Conservation (phyloP, 306 rosid species). For the Vicia faba region DNA sequence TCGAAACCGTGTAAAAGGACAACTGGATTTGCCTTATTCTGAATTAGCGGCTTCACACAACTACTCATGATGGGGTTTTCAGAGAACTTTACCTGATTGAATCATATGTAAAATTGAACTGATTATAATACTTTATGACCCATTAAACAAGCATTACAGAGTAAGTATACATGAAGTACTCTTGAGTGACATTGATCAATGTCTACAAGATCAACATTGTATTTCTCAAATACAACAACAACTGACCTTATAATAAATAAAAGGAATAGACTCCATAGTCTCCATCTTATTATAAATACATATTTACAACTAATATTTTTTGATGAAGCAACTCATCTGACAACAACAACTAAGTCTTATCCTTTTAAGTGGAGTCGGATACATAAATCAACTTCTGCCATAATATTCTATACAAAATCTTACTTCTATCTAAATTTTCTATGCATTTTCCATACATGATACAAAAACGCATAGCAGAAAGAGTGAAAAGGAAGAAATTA, state of each 20-base stretch:
- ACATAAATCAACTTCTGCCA: no score
- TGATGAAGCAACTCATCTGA: neutral
- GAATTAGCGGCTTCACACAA: constrained; percentile 72
- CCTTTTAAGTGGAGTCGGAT: no score
- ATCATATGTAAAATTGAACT: constrained; percentile 32
- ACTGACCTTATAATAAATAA: no score
- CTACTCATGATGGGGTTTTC: constrained; percentile 77
- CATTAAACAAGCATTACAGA: neutral
- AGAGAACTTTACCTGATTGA: constrained; percentile 58
- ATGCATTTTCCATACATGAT: neutral
- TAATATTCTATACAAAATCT: no score
- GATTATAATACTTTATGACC: constrained; percentile 1
- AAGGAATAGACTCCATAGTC: neutral
- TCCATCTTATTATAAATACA: neutral
- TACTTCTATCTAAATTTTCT: no score
- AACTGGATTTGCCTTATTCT: constrained; percentile 62
- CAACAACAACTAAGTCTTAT: no score
- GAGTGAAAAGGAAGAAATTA: neutral
- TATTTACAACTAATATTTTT: neutral
- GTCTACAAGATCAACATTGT: neutral
- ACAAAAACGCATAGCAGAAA: neutral
- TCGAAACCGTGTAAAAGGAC: constrained; percentile 96
- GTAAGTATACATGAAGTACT: neutral
- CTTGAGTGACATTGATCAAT: constrained; percentile 2
- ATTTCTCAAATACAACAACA: neutral